Base-by-base conservation (phyloP, 306 rosid genomes). In the Trichosanthes truncata region DNA sequence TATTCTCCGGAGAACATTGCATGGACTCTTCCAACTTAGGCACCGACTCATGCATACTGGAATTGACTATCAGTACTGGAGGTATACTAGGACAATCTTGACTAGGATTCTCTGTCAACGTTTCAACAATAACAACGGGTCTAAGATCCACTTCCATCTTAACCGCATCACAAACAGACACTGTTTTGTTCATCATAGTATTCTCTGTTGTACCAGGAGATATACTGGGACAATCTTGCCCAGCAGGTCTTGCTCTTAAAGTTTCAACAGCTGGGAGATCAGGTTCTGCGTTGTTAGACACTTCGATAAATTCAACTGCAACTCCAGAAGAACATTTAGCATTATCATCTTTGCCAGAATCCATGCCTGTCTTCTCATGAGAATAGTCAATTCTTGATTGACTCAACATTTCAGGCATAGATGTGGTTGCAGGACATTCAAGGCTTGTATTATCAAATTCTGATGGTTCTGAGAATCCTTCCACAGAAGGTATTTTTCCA, bases 1-100 rank as follows among this genome's bases (percentile, higher is more conserved):
- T 26, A 76, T 31, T 31, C 35, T 82, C 81, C 66, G 23, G 41
- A 76, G 83, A 79, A 76, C 62, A 43, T 67, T 85, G 40, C 57
- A 55, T 18, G 9, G 38, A 79, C 12, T 48, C 65, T 79, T 79
- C 65, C 33, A 20, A 52, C 21, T 52, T 13, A 20, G 23, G 59
- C 59, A 52, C 23, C 23, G 23, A 52, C 59, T 52, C 59, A 52
- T 52, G 17, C 23, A 15, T 52, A 14, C 21, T 15, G 59, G 23
- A 14, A 52, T 17, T 52, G 5, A 3, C 59, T 17, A 52, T 52
- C 59, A 52, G 23, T 14, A 20, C 23, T 6, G 59, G 59, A 52
- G 59, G 59, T 52, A 52, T 15, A 17, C 23, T 20, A 52, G 23
- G 62, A 20, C 25, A 56, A 56, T 59, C 66, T 59, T 59, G 35